A percentile compares a stretch with the other conserved stretches of the same genome.
Conservation (phyloP, 345 rosid species). For the Aquilaria sinensis region DNA sequence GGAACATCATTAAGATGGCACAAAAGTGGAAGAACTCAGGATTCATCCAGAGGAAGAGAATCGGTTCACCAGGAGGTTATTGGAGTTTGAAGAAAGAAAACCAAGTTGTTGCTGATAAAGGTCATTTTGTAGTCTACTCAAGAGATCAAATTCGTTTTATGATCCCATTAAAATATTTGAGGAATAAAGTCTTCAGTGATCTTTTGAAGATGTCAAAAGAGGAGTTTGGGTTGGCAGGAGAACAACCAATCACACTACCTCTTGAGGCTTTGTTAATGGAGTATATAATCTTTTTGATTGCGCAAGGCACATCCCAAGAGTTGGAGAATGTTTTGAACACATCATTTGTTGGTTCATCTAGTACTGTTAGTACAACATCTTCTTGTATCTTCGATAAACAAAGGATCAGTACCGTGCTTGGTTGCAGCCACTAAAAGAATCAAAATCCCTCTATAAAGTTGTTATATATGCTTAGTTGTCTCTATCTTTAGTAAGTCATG, state of each 20-base stretch:
- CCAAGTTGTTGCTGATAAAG: not conserved
- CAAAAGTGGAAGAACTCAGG: not conserved
- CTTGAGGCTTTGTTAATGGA: not conserved
- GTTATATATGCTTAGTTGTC: no score
- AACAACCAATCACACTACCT: conserved; percentile 4
- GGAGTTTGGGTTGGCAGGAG: conserved; percentile 10
- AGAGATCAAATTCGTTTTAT: conserved; percentile 8
- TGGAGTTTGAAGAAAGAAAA: no score
- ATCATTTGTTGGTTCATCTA: no score
- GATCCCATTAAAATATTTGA: conserved; percentile 21
- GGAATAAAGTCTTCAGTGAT: no score
- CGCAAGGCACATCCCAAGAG: not conserved
- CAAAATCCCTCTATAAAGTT: no score
- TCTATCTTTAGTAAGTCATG: no score
- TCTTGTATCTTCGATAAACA: no score
- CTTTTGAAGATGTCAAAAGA: conserved; percentile 2
- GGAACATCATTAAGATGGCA: no score
- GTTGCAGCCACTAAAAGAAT: no score
- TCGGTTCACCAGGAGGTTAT: not conserved
- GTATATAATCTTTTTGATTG: not conserved
- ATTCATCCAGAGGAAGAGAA: not conserved
- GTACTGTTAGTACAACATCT: no score
- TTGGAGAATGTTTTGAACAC: not conserved
- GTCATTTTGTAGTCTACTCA: conserved; percentile 13
- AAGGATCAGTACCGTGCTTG: no score